Base-by-base conservation (phyloP, 441 rosid genomes). In the Brassica hybrid region DNA sequence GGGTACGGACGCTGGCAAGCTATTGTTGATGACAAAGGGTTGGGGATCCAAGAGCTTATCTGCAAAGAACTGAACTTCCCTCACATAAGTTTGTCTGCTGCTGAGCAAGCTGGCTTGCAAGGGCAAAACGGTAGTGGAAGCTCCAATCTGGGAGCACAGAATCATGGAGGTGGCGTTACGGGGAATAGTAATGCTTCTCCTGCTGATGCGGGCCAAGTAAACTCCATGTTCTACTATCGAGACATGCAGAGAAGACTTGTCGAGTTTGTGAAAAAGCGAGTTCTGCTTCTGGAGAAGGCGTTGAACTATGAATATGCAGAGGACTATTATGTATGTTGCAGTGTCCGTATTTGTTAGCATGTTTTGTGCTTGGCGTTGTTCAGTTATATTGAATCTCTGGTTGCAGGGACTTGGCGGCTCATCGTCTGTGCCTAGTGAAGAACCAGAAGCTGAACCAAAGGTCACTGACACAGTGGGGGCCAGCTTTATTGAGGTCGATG, bases 1-100 rank as follows among this genome's bases (percentile, higher is more conserved):
- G 99, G 99, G 63, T 96, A 94, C 62, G 99, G 99, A 84, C 89
- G 96, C 82, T 94, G 99, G 99, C 99, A 94, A 88, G 97, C 98
- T 52, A 96, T 96, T 74, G 92, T 94, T 75, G 98, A 96, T 83
- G 97, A 96, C 83, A 91, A 87, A 83, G 99, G 88, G 73, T 79
- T 94, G 86, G 87, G 82, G 85, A 80, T 96, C 76, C 98, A 90
- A 83, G 97, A 94, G 78, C 72, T 92, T 75, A 91, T 96, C 72
- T 92, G 97, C 85, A 91, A 89, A 80, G 99, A 94, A 82, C 62
- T 96, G 83, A 91, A 87, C 82, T 94, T 94, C 71, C 92, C 93
- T 36, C 78, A 81, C n/a, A 75, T 90, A 81, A 91, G 84, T 81
- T 82, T 89, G 74, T 90, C 97, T 64, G 79, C 84, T 75, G 84